Conservation (phyloP, 441 rosid species). For the Syzygium malaccense region DNA sequence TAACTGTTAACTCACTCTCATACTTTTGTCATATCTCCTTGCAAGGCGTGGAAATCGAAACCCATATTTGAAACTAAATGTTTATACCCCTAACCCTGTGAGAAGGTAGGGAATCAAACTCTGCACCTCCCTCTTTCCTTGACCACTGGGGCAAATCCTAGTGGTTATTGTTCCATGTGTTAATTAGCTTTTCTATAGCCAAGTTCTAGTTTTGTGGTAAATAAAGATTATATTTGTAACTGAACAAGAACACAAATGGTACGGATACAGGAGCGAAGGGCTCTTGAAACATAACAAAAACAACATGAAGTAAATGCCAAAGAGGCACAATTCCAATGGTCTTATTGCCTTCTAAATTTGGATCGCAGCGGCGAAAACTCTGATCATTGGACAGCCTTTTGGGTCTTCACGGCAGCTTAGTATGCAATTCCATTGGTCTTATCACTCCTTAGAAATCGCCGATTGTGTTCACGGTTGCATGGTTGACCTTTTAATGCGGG, state of each 20-base stretch:
- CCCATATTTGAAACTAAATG: too few relatives aligned
- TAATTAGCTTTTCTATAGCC: not conserved
- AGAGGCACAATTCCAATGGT: too few relatives aligned
- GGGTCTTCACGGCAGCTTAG: not conserved
- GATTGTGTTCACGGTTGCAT: not conserved
- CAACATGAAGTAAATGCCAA: too few relatives aligned
- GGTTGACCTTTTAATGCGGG: not conserved
- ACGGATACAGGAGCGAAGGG: not conserved
- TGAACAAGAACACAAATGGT: not conserved
- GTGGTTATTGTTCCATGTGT: not conserved
- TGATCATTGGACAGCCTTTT: not conserved
- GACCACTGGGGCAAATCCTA: too few relatives aligned
- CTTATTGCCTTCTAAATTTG: not conserved
- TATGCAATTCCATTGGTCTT: not conserved
- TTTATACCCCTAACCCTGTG: too few relatives aligned
- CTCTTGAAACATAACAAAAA: too few relatives aligned
- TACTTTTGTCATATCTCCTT: too few relatives aligned
- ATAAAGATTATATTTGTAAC: not conserved
- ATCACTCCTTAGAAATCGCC: not conserved
- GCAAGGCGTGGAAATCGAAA: too few relatives aligned
- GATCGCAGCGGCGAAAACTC: not conserved
- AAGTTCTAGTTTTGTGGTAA: accelerated
- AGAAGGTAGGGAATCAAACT: too few relatives aligned
- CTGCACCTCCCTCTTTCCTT: too few relatives aligned
- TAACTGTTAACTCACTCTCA: too few relatives aligned